Base-by-base conservation (phyloP, 2,329 filamentous ascomycete species). In the Beauveria bassiana region DNA sequence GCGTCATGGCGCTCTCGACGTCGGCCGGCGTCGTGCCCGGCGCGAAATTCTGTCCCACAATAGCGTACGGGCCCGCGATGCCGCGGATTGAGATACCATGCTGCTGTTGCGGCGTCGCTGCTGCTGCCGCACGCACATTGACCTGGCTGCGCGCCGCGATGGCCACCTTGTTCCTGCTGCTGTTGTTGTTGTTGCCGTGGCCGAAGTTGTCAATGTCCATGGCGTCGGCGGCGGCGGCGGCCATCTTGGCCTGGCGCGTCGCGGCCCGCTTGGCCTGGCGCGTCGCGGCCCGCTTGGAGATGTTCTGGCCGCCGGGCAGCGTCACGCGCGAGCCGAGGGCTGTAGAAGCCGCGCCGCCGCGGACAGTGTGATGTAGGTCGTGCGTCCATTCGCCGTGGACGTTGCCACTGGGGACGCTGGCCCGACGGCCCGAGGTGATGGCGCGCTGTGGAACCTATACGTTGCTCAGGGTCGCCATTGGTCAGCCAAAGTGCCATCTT, bases 21-120 rank as follows among this genome's bases (percentile, higher is more conserved):
- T 95, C 90, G 34, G 88, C 89, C 1, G 87, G 88, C 7, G 90
- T 92, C 0, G 90, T 95, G 43, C 90, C 90, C 2, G 85, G 85
- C 14, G 90, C 90, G 71, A 95, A 91, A 77, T 95, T 95, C 73
- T 90, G 87, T 3, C 88, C 89, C 71, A 91, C 82, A 26, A 95
- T 83, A 20, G 84, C 82, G 67, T 84, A 90, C 1, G 89, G 89
- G 0, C 89, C 87, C 0, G 86, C 86, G 9, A 88, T 77, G n/a
- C 90, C 90, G 59, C 85, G 80, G 65, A 95, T 93, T 42, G 81
- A 86, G 51, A 93, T 81, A 22, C 87, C 86, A 63, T 73, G 65
- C 50, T 70, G 65, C 61, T 45, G 53, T 26, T 56, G 42, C n/a
- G 31, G n/a, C 28, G 24, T 6, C 26, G n/a, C 26, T 28, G 53